Evolutionary conservation across 257 asterid genomes (phyloP).

Genomic region (Petunia axillaris): DNA sequence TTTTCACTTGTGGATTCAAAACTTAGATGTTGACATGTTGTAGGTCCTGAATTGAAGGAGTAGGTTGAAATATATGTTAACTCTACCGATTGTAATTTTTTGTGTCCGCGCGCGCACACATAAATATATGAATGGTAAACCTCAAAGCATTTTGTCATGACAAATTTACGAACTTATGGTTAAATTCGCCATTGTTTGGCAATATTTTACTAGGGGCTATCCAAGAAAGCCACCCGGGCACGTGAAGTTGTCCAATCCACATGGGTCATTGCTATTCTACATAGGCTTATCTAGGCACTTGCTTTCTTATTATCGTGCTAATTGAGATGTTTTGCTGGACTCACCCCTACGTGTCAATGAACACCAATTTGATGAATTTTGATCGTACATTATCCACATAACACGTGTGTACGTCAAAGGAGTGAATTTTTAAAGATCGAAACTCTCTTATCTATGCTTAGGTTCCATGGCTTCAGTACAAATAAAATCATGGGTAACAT

Average conservation of each 20-base stretch:
- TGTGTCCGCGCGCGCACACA: not conserved
- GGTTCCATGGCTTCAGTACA: slow-evolving; percentile 17
- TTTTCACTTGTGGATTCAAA: too few relatives aligned
- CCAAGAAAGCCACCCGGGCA: slow-evolving; percentile 38
- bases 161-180: too few relatives aligned
- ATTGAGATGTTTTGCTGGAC: slow-evolving; percentile 24
- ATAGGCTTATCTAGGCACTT: not conserved
- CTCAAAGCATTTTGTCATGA: too few relatives aligned
- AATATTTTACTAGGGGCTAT: slow-evolving; percentile 25
- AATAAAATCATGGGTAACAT: slow-evolving; percentile 28
- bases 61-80: too few relatives aligned
- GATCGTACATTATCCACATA: slow-evolving; percentile 40
- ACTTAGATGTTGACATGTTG: too few relatives aligned
- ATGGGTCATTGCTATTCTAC: slow-evolving; percentile 32
- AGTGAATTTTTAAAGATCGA: slow-evolving; percentile 25
- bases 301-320: slow-evolving; percentile 20
- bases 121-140: not conserved
- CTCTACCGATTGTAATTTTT: too few relatives aligned
- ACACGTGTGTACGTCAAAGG: slow-evolving; percentile 55
- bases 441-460: slow-evolving; percentile 31
- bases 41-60: too few relatives aligned
- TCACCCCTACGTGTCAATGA: slow-evolving; percentile 49
- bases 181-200: not conserved
- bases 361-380: slow-evolving; percentile 37
- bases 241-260: slow-evolving; percentile 74